Conservation (phyloP, 768 basidiomycete species). For the Suillus decipiens region DNA sequence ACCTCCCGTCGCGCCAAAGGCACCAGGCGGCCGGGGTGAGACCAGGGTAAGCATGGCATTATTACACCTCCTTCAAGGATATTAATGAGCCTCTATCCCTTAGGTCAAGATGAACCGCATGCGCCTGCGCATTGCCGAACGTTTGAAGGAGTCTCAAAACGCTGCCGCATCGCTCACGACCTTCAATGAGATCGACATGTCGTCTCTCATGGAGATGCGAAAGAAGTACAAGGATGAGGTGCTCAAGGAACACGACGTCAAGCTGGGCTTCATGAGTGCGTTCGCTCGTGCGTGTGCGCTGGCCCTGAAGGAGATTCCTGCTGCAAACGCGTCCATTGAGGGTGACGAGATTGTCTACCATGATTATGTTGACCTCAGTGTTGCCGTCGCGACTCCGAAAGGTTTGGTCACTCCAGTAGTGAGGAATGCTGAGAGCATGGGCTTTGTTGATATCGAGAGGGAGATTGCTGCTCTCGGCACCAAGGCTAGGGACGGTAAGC, state of each 20-base stretch:
- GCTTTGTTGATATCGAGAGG: slow-evolving; percentile 88
- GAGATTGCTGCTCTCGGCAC: slow-evolving; percentile 90
- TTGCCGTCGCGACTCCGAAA: slow-evolving; percentile 97
- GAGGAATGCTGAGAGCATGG: slow-evolving; percentile 85
- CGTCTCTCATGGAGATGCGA: slow-evolving; percentile 89
- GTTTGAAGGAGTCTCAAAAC: slow-evolving; percentile 97
- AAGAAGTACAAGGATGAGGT: slow-evolving; percentile 91
- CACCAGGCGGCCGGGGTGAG: slow-evolving; percentile 70
- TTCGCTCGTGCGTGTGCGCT: slow-evolving; percentile 87
- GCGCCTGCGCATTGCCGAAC: slow-evolving; percentile 95
- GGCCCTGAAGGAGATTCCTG: slow-evolving; percentile 89
- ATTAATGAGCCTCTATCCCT: background rate
- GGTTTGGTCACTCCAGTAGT: slow-evolving; percentile 97
- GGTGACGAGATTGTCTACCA: slow-evolving; percentile 91
- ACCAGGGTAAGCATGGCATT: slow-evolving; percentile 61
- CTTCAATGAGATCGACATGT: slow-evolving; percentile 99
- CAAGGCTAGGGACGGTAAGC: slow-evolving; percentile 93
- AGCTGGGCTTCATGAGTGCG: slow-evolving; percentile 98
- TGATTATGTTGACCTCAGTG: slow-evolving; percentile 91
- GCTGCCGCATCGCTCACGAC: slow-evolving; percentile 95
- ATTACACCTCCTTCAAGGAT: background rate
- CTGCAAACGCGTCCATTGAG: slow-evolving; percentile 93
- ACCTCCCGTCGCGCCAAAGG: slow-evolving; percentile 34
- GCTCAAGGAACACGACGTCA: slow-evolving; percentile 90
- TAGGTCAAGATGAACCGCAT: slow-evolving; percentile 99